Evolutionary conservation across 2,329 filamentous ascomycete genomes (phyloP), one percentile per base, ranked within the genome.

Genomic region (Magnaporthiopsis incrustans): DNA sequence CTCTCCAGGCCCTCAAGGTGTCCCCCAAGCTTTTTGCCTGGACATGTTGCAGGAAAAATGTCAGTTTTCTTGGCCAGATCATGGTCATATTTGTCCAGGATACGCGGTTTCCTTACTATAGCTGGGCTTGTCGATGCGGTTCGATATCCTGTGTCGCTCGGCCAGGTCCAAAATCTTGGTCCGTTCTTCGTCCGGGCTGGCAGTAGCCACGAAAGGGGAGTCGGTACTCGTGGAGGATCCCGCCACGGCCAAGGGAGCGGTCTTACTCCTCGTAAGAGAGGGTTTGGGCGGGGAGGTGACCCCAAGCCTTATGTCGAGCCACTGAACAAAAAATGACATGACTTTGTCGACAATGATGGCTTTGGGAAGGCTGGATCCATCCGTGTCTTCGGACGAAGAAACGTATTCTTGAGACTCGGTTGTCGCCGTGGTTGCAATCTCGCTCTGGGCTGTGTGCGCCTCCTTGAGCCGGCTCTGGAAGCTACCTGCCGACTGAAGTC

Each of bases 241-340:
- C 33, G 11, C 33, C 11, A 14, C 33, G 33, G 33, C 11, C 33
- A 14, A 35, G 33, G 33, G 33, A 44, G 38, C 38, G 15, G 15
- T 18, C 4, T 6, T 5, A 5, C 38, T 18, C 38, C 15, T 44
- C 15, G 15, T 44, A 6, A 15, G 4, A 15, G 15, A 44, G 15
- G 15, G 38, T 18, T 18, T 32, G 25, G 14, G 8, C 14, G 14
- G 22, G 30, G 26, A 8, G 7, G 11, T 58, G n/a, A 38, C 22
- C 0, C 58, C 58, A 8, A 60, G 58, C 30, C 7, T 60, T 10
- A 32, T 32, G 32, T 60, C 32, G 5, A 60, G 32, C 58, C 58
- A 60, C 15, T 15, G 15, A 14, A 60, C 58, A 25, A 60, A 60
- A n/a, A 60, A 60, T 2, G 26, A 32, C 58, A 60, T 60, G 58